phyloP scores from a whole-genome alignment of 305 asterid species.

The Fraxinus sp. region DNA sequence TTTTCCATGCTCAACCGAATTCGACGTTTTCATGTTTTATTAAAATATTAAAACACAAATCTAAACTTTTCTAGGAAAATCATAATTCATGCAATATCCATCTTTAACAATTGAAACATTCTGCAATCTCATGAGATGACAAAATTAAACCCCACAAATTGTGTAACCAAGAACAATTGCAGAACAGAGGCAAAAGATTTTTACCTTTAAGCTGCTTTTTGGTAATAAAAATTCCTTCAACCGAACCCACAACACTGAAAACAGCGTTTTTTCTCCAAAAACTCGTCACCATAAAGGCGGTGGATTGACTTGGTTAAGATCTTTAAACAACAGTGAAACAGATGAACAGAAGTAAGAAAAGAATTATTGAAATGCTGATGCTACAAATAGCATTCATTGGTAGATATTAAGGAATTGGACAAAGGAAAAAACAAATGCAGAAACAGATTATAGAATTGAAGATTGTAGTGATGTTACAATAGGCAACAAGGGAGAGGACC shows the following conservation, averaged over 20 bases:
- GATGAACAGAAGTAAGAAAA: slow-evolving; percentile 10
- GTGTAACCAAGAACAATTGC: neutral
- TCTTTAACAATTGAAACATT: neutral
- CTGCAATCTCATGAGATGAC: neutral
- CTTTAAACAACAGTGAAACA: slow-evolving; percentile 20
- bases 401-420: slow-evolving; percentile 9
- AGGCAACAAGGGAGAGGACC: slow-evolving; percentile 26
- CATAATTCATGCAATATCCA: neutral
- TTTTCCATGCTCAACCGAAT: neutral
- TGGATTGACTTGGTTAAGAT: slow-evolving; percentile 12
- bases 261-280: slow-evolving; percentile 10
- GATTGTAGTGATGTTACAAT: slow-evolving; percentile 29
- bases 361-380: slow-evolving; percentile 26
- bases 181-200: neutral
- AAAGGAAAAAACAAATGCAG: slow-evolving; percentile 14
- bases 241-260: neutral
- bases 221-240: slow-evolving; percentile 12
- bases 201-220: slow-evolving; percentile 22
- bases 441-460: slow-evolving; percentile 18
- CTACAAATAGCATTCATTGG: slow-evolving; percentile 33
- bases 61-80: neutral
- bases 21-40: neutral
- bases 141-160: neutral
- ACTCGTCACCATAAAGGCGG: slow-evolving; percentile 14
- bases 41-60: neutral